Base-by-base conservation (phyloP, 495 filamentous ascomycete genomes). In the Lophiostoma macrostomum region DNA sequence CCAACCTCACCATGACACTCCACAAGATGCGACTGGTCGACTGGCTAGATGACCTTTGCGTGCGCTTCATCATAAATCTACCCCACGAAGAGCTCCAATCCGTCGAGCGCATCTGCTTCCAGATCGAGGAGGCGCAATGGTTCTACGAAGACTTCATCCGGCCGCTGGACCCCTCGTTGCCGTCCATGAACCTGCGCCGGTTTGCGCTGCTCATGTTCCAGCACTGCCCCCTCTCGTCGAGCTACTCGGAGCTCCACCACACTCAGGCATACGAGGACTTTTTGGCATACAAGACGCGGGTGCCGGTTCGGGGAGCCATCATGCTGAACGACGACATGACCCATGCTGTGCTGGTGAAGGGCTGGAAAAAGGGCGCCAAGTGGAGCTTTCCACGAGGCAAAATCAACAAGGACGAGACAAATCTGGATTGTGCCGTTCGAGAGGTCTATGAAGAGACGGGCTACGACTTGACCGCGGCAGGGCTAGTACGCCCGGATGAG, bases 81-180 rank as follows among this genome's bases (percentile, higher is more conserved):
- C 93, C 93, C 18, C 77, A 82, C 56, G 89, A 91, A 69, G 93
- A 97, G 68, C 83, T 96, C 24, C 80, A 84, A 53, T 88, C 85
- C 0, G 87, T 95, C 18, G 89, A 91, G 64, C 87, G 93, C 57
- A 90, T 97, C 65, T 96, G 90, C 70, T 98, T 98, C 69, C 91
- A 96, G 73, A 85, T 98, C 48, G 93, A 98, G 71, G 94, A 96
- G 66, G 93, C 93, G 65, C 93, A 98, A 86, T 98, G 93, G 93
- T 97, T 90, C 70, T 98, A 96, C 82, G 94, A 97, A 71, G 93
- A 98, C 71, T 98, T 97, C 66, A 87, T 98, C 69, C 87, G 94
- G 29, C 90, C 90, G 25, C 74, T 91, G 46, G 88, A 96, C 65
- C 89, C 90, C 7, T 76, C 76, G 27, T 73, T 97, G 3, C 94